Evolutionary conservation across 208 protist genomes (phyloP), one percentile per base, ranked within the genome.

Genomic region (Blastocrithidia nonstop): DNA sequence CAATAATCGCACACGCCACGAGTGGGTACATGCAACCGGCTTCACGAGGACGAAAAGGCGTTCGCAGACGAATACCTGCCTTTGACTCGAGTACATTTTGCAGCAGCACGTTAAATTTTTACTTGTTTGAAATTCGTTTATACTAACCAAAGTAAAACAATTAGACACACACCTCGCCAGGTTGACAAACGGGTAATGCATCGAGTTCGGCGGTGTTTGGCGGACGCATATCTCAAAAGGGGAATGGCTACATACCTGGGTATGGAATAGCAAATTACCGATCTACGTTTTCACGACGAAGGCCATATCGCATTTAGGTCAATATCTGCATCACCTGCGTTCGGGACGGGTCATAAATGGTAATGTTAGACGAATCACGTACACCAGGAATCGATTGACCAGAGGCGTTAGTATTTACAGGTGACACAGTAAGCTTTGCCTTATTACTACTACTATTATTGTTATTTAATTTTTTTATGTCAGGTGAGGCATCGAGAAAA

Each of bases 1-100:
- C 45, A 11, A 86, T 46, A 26, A 86, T 50, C 1, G 72, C 73
- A 24, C 48, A 36, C 7, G 68, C 76, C 11, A 86, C 60, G 13
- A 89, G 70, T 0, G 72, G 80, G 46, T 86, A 86, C 66, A 84
- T 84, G 59, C 80, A 89, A 7, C 76, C 72, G 8, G 76, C 80
- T 55, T 89, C 72, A 6, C 76, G 68, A 23, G 81, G 52, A 19
- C 68, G 50, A 27, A 73, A 40, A 17, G 72, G 80, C 1, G 63
- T 76, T 22, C 50, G 38, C 17, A 57, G 49, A n/a, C 63, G 59
- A 2, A 80, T 62, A 8, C 75, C 72, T 0, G 50, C 70, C 57
- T 69, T 66, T 4, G 51, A 45, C 48, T 67, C 57, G 21, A 88
- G 39, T 5, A 39, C 48, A 38, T 80, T 60, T 15, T 35, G 57